Base-by-base conservation (phyloP, 257 asterid genomes). In the Gentiana dahurica region DNA sequence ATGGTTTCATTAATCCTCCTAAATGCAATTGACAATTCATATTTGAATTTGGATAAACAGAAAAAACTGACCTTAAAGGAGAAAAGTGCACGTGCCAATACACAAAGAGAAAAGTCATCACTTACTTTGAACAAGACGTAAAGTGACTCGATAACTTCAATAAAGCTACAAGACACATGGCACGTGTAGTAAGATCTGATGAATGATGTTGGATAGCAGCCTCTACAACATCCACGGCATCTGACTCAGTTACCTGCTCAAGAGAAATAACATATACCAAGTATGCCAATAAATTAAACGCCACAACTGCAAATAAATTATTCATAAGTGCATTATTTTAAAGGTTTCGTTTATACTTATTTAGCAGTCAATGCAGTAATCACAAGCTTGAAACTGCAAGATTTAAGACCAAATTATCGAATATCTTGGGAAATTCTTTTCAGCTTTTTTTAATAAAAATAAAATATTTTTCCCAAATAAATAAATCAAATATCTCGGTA, bases 131-230 rank as follows among this genome's bases (percentile, higher is more conserved):
- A 75, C 83, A 83, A 58, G 99, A 71, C 49, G 99, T 85, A 77
- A 70, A 88, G 60, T 89, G 97, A 66, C 87, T 81, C 15, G 99
- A 92, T 54, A 92, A 83, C 94, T 92, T 92, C 54, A 92, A 75
- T 77, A 92, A 77, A 58, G 97, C 78, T 73, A 86, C 64, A 68
- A 92, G 82, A 71, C 95, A 88, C 89, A 92, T 92, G 3, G 99
- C 91, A 60, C 71, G 88, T 65, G 95, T 83, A 12, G 91, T 86
- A 66, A 84, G 80, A 79, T 86, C 94, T 4, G 67, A 69, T 62
- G 94, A 74, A 71, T 84, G 82, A 73, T 76, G 71, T 61, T 65
- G 73, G 63, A 77, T 68, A 63, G 91, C 89, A 63, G 73, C 68
- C 75, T 88, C 95, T 49, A 92, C 80, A 73, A 83, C 78, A 79